These are phyloP conservation scores for Phytophthora uliginosa DNA, from an alignment of 352 stramenopile species.

Conservation along the genomic window DNA sequence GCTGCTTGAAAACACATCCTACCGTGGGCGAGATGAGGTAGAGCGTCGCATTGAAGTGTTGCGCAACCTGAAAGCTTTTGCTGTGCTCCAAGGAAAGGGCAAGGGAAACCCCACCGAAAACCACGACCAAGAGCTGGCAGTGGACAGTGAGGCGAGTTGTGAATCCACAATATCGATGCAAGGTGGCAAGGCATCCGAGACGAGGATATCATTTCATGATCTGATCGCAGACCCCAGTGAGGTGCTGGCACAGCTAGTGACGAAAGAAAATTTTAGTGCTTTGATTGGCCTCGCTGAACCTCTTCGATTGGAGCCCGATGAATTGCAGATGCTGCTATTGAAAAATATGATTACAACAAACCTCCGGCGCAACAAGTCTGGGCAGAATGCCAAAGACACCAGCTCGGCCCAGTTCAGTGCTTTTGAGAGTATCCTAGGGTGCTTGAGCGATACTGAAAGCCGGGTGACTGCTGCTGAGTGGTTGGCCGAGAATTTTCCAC, in stretches of 20 bases:
- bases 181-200: background rate
- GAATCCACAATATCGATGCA: background rate
- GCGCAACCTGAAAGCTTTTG: slow-evolving; percentile 57
- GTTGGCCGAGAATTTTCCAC: slow-evolving; percentile 58
- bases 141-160: background rate
- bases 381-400: background rate
- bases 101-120: background rate
- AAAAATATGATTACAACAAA: slow-evolving; percentile 70
- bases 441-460: slow-evolving; percentile 50
- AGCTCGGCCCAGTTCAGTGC: slow-evolving; percentile 26
- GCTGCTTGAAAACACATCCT: slow-evolving; percentile 69
- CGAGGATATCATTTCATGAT: slow-evolving; percentile 69
- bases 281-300: slow-evolving; percentile 60
- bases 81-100: slow-evolving; percentile 12
- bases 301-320: slow-evolving; percentile 71
- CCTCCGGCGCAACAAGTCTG: slow-evolving; percentile 6
- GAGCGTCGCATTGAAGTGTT: slow-evolving; percentile 71
- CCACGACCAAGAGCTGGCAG: background rate
- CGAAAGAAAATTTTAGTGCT: slow-evolving; percentile 56
- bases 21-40: slow-evolving; percentile 67
- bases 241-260: slow-evolving; percentile 60
- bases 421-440: slow-evolving; percentile 44
- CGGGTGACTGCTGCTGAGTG: slow-evolving; percentile 63
- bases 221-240: slow-evolving; percentile 69
- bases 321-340: slow-evolving; percentile 79